Evolutionary conservation across 805 yeast genomes (phyloP).

Genomic region (Kluyveromyces aestuarii): DNA sequence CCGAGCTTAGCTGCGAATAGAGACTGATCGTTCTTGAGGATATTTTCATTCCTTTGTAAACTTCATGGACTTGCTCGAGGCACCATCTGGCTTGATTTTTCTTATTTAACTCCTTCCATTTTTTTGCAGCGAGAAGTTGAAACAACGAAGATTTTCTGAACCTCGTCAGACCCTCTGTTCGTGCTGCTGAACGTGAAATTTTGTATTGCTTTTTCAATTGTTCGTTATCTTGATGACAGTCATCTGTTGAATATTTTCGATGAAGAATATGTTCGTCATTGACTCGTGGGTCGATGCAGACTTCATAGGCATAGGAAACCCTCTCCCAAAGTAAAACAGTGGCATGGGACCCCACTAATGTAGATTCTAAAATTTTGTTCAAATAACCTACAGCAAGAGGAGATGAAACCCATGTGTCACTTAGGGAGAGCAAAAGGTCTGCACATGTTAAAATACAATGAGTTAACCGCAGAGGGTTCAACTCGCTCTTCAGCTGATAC

Average conservation of each 20-base stretch:
- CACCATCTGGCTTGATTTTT: constrained; percentile 28
- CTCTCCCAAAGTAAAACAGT: constrained; percentile 45
- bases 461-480: not conserved
- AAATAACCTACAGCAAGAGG: constrained; percentile 36
- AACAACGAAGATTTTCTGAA: constrained; percentile 70
- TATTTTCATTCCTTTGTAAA: not conserved
- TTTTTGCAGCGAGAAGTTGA: constrained; percentile 63
- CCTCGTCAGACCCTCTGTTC: constrained; percentile 47
- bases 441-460: constrained; percentile 50
- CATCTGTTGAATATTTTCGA: not conserved
- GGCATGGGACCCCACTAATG: constrained; percentile 37
- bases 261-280: constrained; percentile 22
- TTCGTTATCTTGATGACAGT: constrained; percentile 10
- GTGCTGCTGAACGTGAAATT: constrained; percentile 29
- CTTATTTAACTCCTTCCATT: constrained; percentile 43
- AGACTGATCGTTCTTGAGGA: not conserved
- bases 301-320: constrained; percentile 41
- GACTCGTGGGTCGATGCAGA: constrained; percentile 32
- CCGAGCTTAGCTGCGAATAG: not conserved
- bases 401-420: constrained; percentile 35
- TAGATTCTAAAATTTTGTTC: constrained; percentile 39
- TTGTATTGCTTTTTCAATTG: constrained; percentile 15
- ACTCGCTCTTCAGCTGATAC: not conserved
- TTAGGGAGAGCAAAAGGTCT: constrained; percentile 49
- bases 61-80: constrained; percentile 4